Evolutionary conservation across 495 filamentous ascomycete genomes (phyloP).

Genomic region (Baudoinia panamericana): DNA sequence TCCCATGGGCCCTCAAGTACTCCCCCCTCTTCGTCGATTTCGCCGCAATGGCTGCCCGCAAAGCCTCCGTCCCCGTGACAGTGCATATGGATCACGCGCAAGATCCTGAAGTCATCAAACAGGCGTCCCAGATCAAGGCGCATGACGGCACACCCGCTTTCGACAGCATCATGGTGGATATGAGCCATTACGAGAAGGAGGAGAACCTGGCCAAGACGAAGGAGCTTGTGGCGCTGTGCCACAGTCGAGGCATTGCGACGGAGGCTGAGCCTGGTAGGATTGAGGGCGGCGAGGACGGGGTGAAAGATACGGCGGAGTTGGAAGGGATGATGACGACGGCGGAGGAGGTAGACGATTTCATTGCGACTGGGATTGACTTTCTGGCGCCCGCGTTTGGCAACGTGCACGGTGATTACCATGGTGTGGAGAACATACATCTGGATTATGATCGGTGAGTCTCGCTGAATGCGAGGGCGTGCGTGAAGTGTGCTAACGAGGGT

Average conservation of each 20-base stretch:
- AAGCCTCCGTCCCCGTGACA: constrained; percentile 35
- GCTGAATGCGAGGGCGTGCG: constrained; percentile 67
- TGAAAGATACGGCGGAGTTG: constrained; percentile 61
- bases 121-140: constrained; percentile 12
- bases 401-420: constrained; percentile 66
- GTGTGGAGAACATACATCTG: constrained; percentile 55
- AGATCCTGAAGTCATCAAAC: constrained; percentile 22
- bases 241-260: constrained; percentile 59
- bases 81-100: constrained; percentile 29
- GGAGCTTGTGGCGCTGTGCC: constrained; percentile 58
- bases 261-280: constrained; percentile 76
- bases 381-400: constrained; percentile 77
- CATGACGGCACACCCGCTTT: constrained; percentile 21
- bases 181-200: constrained; percentile 58
- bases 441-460: constrained; percentile 62
- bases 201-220: constrained; percentile 62
- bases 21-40: constrained; percentile 50
- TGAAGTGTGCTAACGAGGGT: constrained; percentile 70
- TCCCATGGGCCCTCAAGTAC: constrained; percentile 74
- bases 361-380: constrained; percentile 68
- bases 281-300: constrained; percentile 73
- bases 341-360: constrained; percentile 64
- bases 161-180: constrained; percentile 30
- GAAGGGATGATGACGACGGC: constrained; percentile 65
- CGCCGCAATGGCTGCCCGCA: constrained; percentile 48